Base-by-base conservation (phyloP, 2,329 filamentous ascomycete species). In the Zymoseptoria tritici region DNA sequence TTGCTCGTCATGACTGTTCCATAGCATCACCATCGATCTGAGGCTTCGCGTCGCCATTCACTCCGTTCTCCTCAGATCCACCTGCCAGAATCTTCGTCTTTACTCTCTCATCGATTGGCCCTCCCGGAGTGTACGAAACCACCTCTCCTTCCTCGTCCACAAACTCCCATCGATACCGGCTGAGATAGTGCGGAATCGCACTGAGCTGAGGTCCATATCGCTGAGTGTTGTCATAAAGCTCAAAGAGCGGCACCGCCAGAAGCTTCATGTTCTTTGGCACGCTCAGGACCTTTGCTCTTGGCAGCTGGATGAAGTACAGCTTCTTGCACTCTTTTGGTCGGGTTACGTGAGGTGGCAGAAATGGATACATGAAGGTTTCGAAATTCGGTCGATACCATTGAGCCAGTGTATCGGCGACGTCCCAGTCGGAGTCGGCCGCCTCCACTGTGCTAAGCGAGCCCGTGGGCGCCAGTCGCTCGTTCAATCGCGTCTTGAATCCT, bases 201-300 rank as follows among this genome's bases (percentile, higher is more conserved):
- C 92, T 96, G 16, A 99, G 85, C 73, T 99, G 94, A 4, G 94
- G 94, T 0, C 94, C 94, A 73, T 99, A 99, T 61, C 94, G 83
- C 11, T 88, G 89, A 0, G 91, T 96, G 76, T 99, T 99, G 71
- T 99, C 94, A 79, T 99, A 99, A 49, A 99, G 85, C 78, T 99
- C 94, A 76, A 97, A 97, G 0, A 99, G 82, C 0, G 94, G 94
- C 1, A 99, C 94, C 1, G 94, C 94, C 49, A 99, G 87, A 22
- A 99, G 85, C 75, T 99, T 99, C 94, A 99, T 97, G 78, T 99
- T 99, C 80, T 99, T 99, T 0, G 94, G 94, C 8, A 99, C 94
- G 70, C 90, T 95, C 51, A 99, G 83, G 13, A 97, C 89, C 79
- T 97, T 97, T 68, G 88, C 91, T 75, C 91, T 86, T 0, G 94